Conservation (phyloP, 2,329 filamentous ascomycete species). For the Colletotrichum lupini region DNA sequence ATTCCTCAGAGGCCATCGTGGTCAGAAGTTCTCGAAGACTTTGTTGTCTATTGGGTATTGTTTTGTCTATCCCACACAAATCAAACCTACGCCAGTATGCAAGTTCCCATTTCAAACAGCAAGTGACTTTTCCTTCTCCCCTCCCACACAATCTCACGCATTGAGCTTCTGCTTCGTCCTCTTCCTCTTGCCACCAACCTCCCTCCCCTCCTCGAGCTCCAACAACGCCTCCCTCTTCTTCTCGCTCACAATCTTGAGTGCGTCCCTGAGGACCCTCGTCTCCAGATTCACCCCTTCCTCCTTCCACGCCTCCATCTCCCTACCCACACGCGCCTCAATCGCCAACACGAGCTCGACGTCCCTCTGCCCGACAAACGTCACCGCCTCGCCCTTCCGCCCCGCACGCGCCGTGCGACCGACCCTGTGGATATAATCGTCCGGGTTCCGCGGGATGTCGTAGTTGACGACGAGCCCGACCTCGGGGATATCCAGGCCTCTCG, state of each 20-base stretch:
- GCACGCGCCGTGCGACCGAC: constrained; percentile 96
- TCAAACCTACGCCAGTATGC: background rate
- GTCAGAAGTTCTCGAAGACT: background rate
- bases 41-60: constrained; percentile 23
- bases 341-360: constrained; percentile 92
- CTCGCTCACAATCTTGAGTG: constrained; percentile 90
- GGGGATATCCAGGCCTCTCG: constrained; percentile 94
- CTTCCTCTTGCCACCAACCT: constrained; percentile 88
- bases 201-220: constrained; percentile 91
- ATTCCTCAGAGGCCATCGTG: background rate
- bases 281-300: constrained; percentile 97
- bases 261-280: constrained; percentile 84
- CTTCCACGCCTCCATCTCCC: constrained; percentile 83
- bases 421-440: constrained; percentile 96
- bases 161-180: constrained; percentile 67
- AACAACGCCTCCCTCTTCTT: constrained; percentile 93
- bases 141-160: background rate
- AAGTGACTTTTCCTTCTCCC: background rate
- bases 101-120: background rate
- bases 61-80: constrained; percentile 19
- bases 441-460: constrained; percentile 95
- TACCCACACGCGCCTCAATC: constrained; percentile 85
- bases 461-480: constrained; percentile 92
- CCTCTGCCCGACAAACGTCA: constrained; percentile 91
- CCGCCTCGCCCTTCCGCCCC: constrained; percentile 81